Evolutionary conservation across 352 stramenopile genomes (phyloP).

Genomic region (Phytophthora citricola): DNA sequence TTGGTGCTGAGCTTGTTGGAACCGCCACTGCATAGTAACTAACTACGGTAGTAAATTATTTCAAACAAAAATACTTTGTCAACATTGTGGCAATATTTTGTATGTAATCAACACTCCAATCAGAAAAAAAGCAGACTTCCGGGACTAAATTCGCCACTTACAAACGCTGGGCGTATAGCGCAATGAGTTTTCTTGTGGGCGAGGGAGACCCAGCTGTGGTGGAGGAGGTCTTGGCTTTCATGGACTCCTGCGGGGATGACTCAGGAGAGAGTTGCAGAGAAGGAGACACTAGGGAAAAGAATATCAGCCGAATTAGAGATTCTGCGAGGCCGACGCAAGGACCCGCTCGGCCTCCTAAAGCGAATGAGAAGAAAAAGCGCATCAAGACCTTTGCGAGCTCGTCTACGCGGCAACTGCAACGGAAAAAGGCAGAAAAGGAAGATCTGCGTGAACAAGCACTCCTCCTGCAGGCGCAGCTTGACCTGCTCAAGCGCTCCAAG

Average conservation of each 20-base stretch:
- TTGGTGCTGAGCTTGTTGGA: too few relatives aligned
- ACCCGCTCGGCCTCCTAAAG: not conserved
- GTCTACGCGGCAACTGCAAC: conserved; percentile 26
- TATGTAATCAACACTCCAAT: too few relatives aligned
- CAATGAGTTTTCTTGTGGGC: conserved; percentile 26
- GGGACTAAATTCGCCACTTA: too few relatives aligned
- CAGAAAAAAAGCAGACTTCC: too few relatives aligned
- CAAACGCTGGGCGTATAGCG: not conserved
- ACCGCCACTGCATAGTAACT: too few relatives aligned
- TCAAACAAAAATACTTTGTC: too few relatives aligned
- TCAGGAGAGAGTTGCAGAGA: conserved; percentile 2
- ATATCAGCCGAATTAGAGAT: not conserved
- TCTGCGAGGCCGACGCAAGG: not conserved
- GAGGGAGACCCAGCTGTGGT: conserved; percentile 10
- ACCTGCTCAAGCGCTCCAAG: conserved; percentile 16
- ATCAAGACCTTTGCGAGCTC: conserved; percentile 29
- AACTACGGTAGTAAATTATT: too few relatives aligned
- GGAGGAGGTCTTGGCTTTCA: conserved; percentile 27
- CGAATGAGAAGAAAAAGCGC: conserved; percentile 18
- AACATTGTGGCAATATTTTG: too few relatives aligned
- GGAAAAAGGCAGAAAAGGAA: conserved; percentile 19
- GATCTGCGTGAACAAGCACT: conserved; percentile 14
- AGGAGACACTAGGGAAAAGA: not conserved
- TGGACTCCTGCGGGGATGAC: conserved; percentile 14
- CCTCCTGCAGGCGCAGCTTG: conserved; percentile 14